Evolutionary conservation across 192 early-diverging fungal species (phyloP), one percentile per base, ranked within the genome.

Genomic region (Linnemannia schmuckeri): DNA sequence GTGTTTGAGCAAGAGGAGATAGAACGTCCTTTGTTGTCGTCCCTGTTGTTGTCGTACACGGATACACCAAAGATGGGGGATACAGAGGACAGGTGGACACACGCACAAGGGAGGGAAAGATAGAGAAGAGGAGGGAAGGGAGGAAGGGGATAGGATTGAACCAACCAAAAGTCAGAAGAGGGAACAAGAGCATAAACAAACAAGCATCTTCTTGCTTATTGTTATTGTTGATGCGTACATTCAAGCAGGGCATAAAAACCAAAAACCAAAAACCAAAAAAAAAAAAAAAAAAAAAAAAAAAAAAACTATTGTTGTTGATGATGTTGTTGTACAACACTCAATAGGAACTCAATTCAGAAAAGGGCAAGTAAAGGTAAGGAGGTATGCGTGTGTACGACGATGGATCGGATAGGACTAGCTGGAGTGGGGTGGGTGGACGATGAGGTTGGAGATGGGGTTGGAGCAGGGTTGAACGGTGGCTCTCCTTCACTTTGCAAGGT

Each of bases 141-240:
- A 27, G n/a, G 0, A 44, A 18, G n/a, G n/a, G 44, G 72, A 24
- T 27, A 20, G n/a, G 15, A 49, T 24, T 46, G 42, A 49, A 74
- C 42, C 42, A 38, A 71, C 35, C 35, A 42, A 41, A 70, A 71
- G 40, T 37, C 69, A 41, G 38, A 41, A n/a, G 40, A 22, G 8
- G n/a, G 55, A 68, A 46, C 75, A 76, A 78, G 37, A 18, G 66
- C 66, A 78, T 47, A 24, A 78, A n/a, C 24, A 24, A 27, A 72
- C 70, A 20, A 35, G 55, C 52, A 40, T 3, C 49, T 22, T 22
- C 18, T 3, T 3, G 37, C 37, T 22, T 20, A 15, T 52, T 52
- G 20, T 52, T 52, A 5, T 44, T 44, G 42, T 22, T 52, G 49
- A 52, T 52, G 49, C 49, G 49, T 18, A 52, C 49, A 52, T 52